A percentile compares a stretch with the other conserved stretches of the same genome.
Evolutionary conservation across 352 stramenopile genomes (phyloP).

Genomic region (Globisporangium cylindrosporum): DNA sequence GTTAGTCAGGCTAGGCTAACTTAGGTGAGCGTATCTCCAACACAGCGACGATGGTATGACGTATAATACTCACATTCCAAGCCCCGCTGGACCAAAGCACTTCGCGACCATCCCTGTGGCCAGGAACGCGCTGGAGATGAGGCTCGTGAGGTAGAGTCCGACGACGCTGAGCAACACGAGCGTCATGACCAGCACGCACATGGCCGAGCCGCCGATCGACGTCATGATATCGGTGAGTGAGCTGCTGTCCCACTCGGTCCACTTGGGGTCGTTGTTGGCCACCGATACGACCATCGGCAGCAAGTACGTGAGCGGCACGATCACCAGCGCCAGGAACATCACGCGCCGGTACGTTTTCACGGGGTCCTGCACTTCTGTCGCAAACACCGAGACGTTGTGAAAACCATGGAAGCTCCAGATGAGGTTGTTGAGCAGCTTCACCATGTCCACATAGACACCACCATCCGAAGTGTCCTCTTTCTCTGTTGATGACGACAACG

Average conservation of each 20-base stretch:
- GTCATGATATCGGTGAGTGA: conserved; percentile 35
- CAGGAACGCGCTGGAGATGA: conserved; percentile 50
- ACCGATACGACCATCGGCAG: conserved; percentile 33
- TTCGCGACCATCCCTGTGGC: conserved; percentile 54
- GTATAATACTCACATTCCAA: conserved; percentile 33
- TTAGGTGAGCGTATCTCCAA: background rate
- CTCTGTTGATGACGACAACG: background rate
- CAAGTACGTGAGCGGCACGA: conserved; percentile 50
- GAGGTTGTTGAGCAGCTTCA: conserved; percentile 29
- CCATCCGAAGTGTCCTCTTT: background rate
- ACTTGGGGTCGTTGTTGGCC: conserved; percentile 37
- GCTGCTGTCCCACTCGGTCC: conserved; percentile 40
- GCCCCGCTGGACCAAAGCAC: conserved; percentile 39
- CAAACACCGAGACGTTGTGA: conserved; percentile 53
- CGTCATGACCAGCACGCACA: conserved; percentile 29
- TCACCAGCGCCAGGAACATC: conserved; percentile 31
- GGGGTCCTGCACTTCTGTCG: conserved; percentile 36
- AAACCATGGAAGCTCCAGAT: conserved; percentile 61
- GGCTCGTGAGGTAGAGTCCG: conserved; percentile 42
- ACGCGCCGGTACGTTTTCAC: conserved; percentile 36
- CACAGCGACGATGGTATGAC: background rate
- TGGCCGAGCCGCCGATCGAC: conserved; percentile 31
- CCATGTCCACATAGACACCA: conserved; percentile 21
- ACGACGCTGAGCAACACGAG: conserved; percentile 35
- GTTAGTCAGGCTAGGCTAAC: background rate